Evolutionary conservation across 1,284 basidiomycete genomes (phyloP).

Genomic region (Phellinidium pouzarii): DNA sequence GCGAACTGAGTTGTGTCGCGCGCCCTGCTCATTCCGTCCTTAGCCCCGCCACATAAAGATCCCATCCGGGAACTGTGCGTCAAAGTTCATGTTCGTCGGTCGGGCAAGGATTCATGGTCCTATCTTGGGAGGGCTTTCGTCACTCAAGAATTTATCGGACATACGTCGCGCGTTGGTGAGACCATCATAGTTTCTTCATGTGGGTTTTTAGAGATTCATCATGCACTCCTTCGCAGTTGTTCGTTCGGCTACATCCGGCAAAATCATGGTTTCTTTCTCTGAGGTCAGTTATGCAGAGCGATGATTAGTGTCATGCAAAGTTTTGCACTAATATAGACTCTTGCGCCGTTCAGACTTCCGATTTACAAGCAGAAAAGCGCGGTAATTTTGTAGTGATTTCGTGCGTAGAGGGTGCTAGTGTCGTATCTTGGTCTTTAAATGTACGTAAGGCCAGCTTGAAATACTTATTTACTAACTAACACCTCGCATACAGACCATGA

Average conservation of each 20-base stretch:
- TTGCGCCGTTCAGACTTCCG: slow-evolving; percentile 41
- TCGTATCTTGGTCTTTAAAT: slow-evolving; percentile 80
- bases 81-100: slow-evolving; percentile 74
- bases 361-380: slow-evolving; percentile 74
- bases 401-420: slow-evolving; percentile 60
- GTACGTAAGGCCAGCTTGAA: slow-evolving; percentile 33
- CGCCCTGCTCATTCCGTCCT: slow-evolving; percentile 24
- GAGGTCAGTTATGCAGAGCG: too few relatives aligned
- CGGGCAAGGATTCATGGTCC: slow-evolving; percentile 72
- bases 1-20: slow-evolving; percentile 14
- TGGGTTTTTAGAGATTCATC: neutral
- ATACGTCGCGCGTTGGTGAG: slow-evolving; percentile 71
- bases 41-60: slow-evolving; percentile 35
- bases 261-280: slow-evolving; percentile 60
- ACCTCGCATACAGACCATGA: slow-evolving; percentile 49
- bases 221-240: slow-evolving; percentile 44
- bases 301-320: too few relatives aligned
- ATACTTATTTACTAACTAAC: neutral
- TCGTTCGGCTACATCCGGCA: slow-evolving; percentile 54
- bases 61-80: slow-evolving; percentile 69
- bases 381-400: slow-evolving; percentile 79
- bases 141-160: slow-evolving; percentile 61
- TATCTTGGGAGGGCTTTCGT: slow-evolving; percentile 72
- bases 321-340: too few relatives aligned
- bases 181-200: slow-evolving; percentile 17